phyloP scores from a whole-genome alignment of 441 rosid genomes.

The Populus hybrid region DNA sequence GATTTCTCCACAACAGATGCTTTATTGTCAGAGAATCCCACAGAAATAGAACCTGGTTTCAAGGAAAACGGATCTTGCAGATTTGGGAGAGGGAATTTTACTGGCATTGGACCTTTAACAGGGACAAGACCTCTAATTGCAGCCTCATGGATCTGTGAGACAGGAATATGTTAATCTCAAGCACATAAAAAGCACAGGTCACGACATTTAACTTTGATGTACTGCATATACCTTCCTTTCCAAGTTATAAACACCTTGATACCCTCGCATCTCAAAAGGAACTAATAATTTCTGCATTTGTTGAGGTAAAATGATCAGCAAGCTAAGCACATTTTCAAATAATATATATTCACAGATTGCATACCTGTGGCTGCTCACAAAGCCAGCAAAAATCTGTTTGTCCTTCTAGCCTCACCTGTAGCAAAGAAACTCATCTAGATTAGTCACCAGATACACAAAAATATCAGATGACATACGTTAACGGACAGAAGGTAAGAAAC shows the following conservation, averaged over 20 bases:
- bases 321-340: not conserved
- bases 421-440: too few relatives aligned
- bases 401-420: too few relatives aligned
- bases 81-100: conserved; percentile 69
- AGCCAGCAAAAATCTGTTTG: too few relatives aligned
- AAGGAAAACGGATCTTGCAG: conserved; percentile 61
- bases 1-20: conserved; percentile 35
- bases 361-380: not conserved
- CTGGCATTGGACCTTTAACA: conserved; percentile 45
- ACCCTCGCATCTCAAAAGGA: conserved; percentile 92
- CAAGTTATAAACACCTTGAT: conserved; percentile 78
- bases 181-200: not conserved
- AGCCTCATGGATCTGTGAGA: conserved; percentile 53
- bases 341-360: conserved; percentile 1
- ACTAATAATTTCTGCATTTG: conserved; percentile 54
- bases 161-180: not conserved
- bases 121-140: conserved; percentile 70
- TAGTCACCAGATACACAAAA: too few relatives aligned
- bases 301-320: conserved; percentile 8
- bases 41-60: conserved; percentile 60
- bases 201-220: not conserved
- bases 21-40: conserved; percentile 23
- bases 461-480: too few relatives aligned
- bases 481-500: too few relatives aligned
- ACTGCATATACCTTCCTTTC: conserved; percentile 62